These are phyloP conservation scores for Scenedesmus sp. DNA, from an alignment of 163 green algal species.

Conservation along the genomic window DNA sequence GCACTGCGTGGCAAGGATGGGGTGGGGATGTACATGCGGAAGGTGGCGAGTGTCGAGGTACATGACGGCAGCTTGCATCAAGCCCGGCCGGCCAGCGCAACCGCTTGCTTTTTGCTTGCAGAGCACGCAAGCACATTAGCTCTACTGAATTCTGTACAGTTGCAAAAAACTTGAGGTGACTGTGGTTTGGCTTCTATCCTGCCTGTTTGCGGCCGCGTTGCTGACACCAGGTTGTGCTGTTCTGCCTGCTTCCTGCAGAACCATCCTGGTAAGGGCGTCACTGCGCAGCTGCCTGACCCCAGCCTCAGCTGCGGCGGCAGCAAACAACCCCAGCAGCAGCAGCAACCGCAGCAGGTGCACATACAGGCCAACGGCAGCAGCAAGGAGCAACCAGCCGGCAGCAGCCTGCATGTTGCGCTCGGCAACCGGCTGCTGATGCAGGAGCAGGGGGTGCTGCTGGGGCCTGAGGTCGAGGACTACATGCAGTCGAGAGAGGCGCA, in stretches of 20 bases:
- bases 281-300: neutral
- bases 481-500: conserved; percentile 55
- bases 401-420: conserved; percentile 67
- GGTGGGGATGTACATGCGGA: neutral
- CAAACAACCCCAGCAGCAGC: conserved; percentile 6
- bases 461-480: conserved; percentile 46
- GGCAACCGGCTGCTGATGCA: conserved; percentile 87
- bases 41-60: neutral
- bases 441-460: conserved; percentile 70
- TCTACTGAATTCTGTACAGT: too few relatives aligned
- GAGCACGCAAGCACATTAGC: neutral
- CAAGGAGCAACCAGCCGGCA: neutral
- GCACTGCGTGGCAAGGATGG: too few relatives aligned
- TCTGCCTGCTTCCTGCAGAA: conserved; percentile 7
- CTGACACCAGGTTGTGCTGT: neutral
- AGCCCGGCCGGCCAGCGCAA: too few relatives aligned
- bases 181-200: too few relatives aligned
- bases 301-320: neutral
- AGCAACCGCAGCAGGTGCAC: conserved; percentile 9
- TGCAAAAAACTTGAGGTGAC: too few relatives aligned
- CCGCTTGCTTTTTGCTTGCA: neutral
- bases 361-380: conserved; percentile 39
- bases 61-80: neutral
- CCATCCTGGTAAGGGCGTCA: conserved; percentile 49
- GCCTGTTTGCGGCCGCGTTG: neutral